Evolutionary conservation across 768 basidiomycete genomes (phyloP).

Genomic region (Leccinum subgranulosum): DNA sequence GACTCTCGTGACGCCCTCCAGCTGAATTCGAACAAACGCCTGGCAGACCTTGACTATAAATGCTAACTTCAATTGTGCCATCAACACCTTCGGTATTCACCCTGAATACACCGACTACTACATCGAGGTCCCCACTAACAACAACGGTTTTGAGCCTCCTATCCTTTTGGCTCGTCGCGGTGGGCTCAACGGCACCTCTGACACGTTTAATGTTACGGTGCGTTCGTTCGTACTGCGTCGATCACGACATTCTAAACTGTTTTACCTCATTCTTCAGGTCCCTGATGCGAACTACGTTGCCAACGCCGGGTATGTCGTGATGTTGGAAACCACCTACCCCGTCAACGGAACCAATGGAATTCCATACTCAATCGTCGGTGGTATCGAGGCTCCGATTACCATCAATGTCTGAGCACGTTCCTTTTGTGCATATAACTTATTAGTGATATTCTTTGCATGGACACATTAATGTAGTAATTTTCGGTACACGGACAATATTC

Average conservation of each 20-base stretch:
- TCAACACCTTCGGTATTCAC: constrained; percentile 11
- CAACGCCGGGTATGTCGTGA: constrained; percentile 8
- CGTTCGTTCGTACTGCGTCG: background rate
- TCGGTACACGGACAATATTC: too few species aligned
- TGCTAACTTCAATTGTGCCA: constrained; percentile 27
- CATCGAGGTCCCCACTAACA: constrained; percentile 31
- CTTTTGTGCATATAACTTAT: background rate
- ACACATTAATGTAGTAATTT: too few species aligned
- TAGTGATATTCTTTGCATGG: too few species aligned
- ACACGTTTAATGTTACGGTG: background rate
- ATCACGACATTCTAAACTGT: background rate
- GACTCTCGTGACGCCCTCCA: background rate
- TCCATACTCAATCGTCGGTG: background rate
- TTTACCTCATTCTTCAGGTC: constrained; percentile 15
- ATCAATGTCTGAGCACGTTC: constrained; percentile 10
- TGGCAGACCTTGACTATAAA: constrained; percentile 21
- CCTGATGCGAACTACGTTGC: constrained; percentile 21
- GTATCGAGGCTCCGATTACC: constrained; percentile 6
- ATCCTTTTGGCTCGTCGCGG: constrained; percentile 21
- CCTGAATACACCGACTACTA: constrained; percentile 32
- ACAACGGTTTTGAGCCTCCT: constrained; percentile 29
- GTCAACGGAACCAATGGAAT: constrained; percentile 8
- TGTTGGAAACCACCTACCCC: constrained; percentile 24
- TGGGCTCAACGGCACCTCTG: background rate
- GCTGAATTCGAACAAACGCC: constrained; percentile 3